Evolutionary conservation across 768 basidiomycete genomes (phyloP), one percentile per base, ranked within the genome.

Genomic region (Strobilomyces dryophilus): DNA sequence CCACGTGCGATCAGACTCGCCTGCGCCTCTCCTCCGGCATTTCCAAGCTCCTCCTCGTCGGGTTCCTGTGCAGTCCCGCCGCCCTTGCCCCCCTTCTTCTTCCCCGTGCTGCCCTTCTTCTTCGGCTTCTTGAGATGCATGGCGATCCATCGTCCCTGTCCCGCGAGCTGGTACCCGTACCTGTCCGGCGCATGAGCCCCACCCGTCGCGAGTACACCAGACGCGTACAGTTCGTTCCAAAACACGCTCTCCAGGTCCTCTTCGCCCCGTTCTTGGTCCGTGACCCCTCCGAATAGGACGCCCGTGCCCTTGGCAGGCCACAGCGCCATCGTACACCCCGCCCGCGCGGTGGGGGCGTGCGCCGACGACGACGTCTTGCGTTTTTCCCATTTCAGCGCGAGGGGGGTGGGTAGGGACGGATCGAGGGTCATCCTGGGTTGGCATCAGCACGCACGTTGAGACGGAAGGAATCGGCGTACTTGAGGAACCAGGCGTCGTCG

Each of bases 401-500:
- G 66, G 7, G 78, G 54, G 14, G 31, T 59, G 5, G 59, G 46
- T 45, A 69, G 58, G 8, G 66, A 43, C 5, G 51, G 44, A 29
- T 70, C 66, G 12, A 70, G 48, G 29, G 69, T 62, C 49, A 77
- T 69, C 27, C 74, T 77, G 43, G 17, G 20, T 27, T 2, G 3
- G 9, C 27, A 29, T 54, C 4, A 42, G 20, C 10, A n/a, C 9
- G 9, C 29, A 21, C 2, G 40, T 11, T 7, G 21, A 18, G 11
- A 29, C 29, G 12, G 34, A 2, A 8, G 15, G 26, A 18, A 35
- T 21, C 7, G 12, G 68, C 78, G 3, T 50, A 89, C 87, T 81
- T 80, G 6, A 97, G 76, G 48, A 93, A 75, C 93, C 93, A 97
- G 0, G 89, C 91, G 63, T 97, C 93, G 17, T 92, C 89, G 8